Evolutionary conservation across 208 protist species (phyloP), one percentile per base, ranked within the genome.

Genomic region (Leishmania braziliensis): DNA sequence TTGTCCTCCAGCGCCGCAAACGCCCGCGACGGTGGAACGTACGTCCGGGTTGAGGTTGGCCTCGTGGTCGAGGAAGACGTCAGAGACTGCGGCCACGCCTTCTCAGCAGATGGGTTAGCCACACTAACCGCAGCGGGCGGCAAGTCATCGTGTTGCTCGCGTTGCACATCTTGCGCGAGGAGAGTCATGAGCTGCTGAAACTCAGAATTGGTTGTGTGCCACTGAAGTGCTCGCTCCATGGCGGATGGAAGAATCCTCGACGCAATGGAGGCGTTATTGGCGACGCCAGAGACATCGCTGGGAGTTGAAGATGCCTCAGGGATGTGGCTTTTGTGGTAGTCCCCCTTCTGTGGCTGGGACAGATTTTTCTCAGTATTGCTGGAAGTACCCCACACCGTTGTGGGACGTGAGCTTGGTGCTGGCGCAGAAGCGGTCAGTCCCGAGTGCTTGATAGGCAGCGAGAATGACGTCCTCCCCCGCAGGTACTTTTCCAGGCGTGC

Each of bases 1-100:
- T 87, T 87, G 50, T 91, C 80, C 76, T 95, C 89, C 63, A 94
- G 77, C 5, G 93, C 86, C 10, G 86, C 69, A 71, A 97, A 95
- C 23, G 75, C 95, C n/a, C 81, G 83, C 12, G 87, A 70, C 50
- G 88, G 86, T 10, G 84, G 82, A 51, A 74, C 82, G 53, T 88
- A 85, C 53, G 80, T 78, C 33, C 53, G 36, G 4, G 56, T 12
- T 53, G 48, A 36, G 33, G 51, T 51, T 50, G 39, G 26, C 9
- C 29, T 43, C 26, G 50, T 46, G 23, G 36, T 29, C 12, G 33
- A 48, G 23, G 26, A 69, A 10, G 71, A 53, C 69, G 69, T 6
- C 51, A 65, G 3, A 39, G 18, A 43, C 33, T 5, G 23, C 51
- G 50, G 29, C n/a, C 46, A 5, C 4, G 2, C 26, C 20, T 9